These are phyloP conservation scores for Centrapalus pauciflorus DNA, from an alignment of 129 eudicot species.

Conservation along the genomic window DNA sequence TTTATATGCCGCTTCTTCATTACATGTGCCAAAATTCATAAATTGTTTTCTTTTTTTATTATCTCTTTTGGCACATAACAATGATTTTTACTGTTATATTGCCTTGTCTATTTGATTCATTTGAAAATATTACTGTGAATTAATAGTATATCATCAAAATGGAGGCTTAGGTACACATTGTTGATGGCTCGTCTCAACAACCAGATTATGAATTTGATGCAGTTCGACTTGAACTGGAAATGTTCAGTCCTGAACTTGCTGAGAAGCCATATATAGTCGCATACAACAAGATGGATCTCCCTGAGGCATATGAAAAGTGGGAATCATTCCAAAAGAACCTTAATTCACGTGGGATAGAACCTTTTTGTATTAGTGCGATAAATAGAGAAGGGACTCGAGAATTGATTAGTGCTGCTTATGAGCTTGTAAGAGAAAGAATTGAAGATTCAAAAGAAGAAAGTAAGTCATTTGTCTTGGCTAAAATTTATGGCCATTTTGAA, in stretches of 20 bases:
- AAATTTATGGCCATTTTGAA: neutral
- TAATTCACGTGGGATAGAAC: constrained; percentile 55
- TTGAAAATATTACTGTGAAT: constrained; percentile 6
- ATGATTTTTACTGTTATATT: neutral
- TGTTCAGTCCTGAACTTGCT: constrained; percentile 92
- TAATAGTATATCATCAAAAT: constrained; percentile 27
- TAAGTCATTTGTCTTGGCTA: constrained; percentile 12
- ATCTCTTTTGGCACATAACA: neutral
- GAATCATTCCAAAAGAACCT: constrained; percentile 48
- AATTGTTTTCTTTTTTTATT: neutral
- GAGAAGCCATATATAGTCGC: constrained; percentile 85
- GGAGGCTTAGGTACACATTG: constrained; percentile 82
- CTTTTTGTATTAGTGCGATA: constrained; percentile 90
- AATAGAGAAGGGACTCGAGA: constrained; percentile 78
- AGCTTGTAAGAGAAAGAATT: constrained; percentile 46
- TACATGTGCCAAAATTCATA: neutral
- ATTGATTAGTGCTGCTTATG: constrained; percentile 72
- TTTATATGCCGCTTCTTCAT: too few relatives aligned
- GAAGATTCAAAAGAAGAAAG: constrained; percentile 47
- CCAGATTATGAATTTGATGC: constrained; percentile 95
- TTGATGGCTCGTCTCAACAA: constrained; percentile 88
- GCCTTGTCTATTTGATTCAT: neutral
- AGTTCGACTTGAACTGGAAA: constrained; percentile 86
- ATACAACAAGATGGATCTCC: constrained; percentile 97
- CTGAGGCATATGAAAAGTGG: constrained; percentile 86